Base-by-base conservation (phyloP, 768 basidiomycete genomes). In the Lentinula aciculospora region DNA sequence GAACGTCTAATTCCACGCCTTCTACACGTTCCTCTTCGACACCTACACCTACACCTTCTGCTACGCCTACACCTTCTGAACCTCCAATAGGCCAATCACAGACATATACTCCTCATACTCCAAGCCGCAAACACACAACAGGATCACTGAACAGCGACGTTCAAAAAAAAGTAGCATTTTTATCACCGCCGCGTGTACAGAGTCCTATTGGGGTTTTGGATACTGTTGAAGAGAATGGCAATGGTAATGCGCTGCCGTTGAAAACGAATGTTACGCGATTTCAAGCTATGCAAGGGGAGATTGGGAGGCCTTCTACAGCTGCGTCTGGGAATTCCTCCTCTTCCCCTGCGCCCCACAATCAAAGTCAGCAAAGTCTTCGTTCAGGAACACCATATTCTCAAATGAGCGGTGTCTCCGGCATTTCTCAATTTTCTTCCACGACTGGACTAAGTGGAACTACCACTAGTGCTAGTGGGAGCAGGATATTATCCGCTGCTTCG, bases 91-190 rank as follows among this genome's bases (percentile, higher is more conserved):
- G n/a, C 17, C 44, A 6, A 34, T n/a, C n/a, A 34, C 32, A 34
- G 32, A 34, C 32, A 13, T 6, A 34, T 13, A 34, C 32, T 5
- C 32, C 6, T 34, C 32, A 34, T 13, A 34, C 45, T 21, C 19
- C 45, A 47, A 27, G 23, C 19, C 45, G 12, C 8, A 19, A 10
- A 47, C 45, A 21, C 19, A 49, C 19, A 15, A 10, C 48, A 49
- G 48, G 9, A 6, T 32, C 40, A 19, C 5, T 42, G 15, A 17
- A 45, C 1, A 1, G 69, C 60, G 86, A 88, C 62, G 75, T 81
- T 31, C 82, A 81, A 66, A 94, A 94, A 78, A 92, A 92, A 73
- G 92, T 94, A 45, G 92, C 90, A 27, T 94, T 94, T 72, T 79
- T 89, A 65, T 90, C 89, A 28, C 89, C 90, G 49, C 83, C 88